Evolutionary conservation across 306 rosid genomes (phyloP), one percentile per base, ranked within the genome.

Genomic region (Castanea sativa): DNA sequence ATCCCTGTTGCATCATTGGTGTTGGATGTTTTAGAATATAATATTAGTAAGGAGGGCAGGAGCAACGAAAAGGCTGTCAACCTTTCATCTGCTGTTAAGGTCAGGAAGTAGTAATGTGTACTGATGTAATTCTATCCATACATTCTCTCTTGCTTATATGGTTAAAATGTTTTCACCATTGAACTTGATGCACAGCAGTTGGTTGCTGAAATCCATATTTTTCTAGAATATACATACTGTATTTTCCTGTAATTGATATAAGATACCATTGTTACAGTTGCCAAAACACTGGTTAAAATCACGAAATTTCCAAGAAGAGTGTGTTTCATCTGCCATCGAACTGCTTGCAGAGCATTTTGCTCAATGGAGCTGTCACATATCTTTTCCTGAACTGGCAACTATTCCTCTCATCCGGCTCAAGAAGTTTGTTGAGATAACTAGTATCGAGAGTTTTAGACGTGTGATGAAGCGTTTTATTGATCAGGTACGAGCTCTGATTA

Each of bases 261-360:
- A n/a, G 51, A 15, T 67, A 56, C 38, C 65, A 78, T 73, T 74
- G 80, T 87, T 83, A 57, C 94, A 95, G 99, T 83, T 95, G 78
- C 97, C 99, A 13, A 93, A 93, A 83, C 82, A 90, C 85, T 92
- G 93, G 91, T 82, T 95, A 76, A 95, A 95, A 78, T 95, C 99
- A 58, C 87, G 84, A 65, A 81, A 88, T 53, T 93, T 91, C 78
- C 97, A 87, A 80, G 92, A 85, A 72, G 93, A 89, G 79, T 91
- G 94, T 76, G 82, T 93, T 77, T 82, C 80, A 73, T 95, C 99
- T 59, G 78, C 92, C 81, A 88, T 93, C 55, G 97, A 95, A 73
- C 91, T 91, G 76, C 96, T 95, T 73, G 75, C 98, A 1, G 89
- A 83, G 74, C 97, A 95, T 81, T 95, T 93, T 83, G 71, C 87